phyloP scores from a whole-genome alignment of 2,329 filamentous ascomycete genomes.

The Cryoendolithus antarcticus region DNA sequence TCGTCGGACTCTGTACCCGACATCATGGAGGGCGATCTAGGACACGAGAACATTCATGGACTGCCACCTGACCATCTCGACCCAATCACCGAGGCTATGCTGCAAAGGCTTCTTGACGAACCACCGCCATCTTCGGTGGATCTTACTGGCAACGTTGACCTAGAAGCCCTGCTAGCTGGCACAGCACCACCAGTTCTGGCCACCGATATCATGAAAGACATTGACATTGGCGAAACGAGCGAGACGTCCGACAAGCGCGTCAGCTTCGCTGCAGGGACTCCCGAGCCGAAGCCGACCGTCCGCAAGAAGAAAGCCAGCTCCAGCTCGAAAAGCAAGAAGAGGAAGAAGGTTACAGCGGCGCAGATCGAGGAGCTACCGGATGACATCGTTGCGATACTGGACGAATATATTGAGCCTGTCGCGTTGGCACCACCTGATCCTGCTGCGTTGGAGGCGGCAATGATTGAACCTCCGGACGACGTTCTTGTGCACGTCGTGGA shows the following conservation, averaged over 20 bases:
- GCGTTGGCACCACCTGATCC: not conserved
- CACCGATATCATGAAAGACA: slow-evolving; percentile 4
- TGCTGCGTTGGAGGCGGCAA: not conserved
- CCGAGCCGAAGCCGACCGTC: slow-evolving; percentile 14
- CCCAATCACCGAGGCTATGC: not conserved
- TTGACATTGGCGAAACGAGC: slow-evolving; percentile 6
- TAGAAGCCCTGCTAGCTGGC: not conserved
- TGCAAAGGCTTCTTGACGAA: not conserved
- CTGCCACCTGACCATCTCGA: not conserved
- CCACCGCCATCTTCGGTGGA: slow-evolving; percentile 2
- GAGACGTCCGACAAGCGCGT: slow-evolving; percentile 16
- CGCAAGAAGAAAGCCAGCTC: slow-evolving; percentile 14
- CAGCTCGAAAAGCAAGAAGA: slow-evolving; percentile 15
- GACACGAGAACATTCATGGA: too few species aligned
- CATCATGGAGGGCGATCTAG: not conserved
- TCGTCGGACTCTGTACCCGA: not conserved
- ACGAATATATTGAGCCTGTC: slow-evolving; percentile 6
- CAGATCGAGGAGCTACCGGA: slow-evolving; percentile 9
- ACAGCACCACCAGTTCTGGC: slow-evolving; percentile 1
- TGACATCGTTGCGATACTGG: slow-evolving; percentile 15
- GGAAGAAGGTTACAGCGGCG: slow-evolving; percentile 8
- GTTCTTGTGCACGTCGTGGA: not conserved
- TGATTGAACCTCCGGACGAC: not conserved
- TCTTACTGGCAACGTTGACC: not conserved
- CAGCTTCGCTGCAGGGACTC: slow-evolving; percentile 17